Conservation (phyloP, 805 yeast genomes). For the Barnettozyma wickerhamii region DNA sequence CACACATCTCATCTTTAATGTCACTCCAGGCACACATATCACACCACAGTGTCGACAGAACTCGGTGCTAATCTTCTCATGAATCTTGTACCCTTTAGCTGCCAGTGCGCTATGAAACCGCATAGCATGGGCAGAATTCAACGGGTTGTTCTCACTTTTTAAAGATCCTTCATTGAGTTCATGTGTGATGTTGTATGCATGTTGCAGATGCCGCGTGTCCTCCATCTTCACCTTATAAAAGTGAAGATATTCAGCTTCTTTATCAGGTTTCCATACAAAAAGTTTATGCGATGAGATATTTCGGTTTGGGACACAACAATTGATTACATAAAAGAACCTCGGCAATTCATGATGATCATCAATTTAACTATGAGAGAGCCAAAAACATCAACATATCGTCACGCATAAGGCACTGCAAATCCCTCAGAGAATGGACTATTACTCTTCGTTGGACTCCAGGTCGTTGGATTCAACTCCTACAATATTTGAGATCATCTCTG, state of each 20-base stretch:
- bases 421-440: slow-evolving; percentile 91
- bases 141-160: too few relatives aligned
- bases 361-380: too few relatives aligned
- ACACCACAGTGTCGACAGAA: slow-evolving; percentile 22
- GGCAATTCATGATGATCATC: too few relatives aligned
- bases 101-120: slow-evolving; percentile 27
- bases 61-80: slow-evolving; percentile 21
- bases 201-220: background rate
- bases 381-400: too few relatives aligned
- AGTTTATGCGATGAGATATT: background rate
- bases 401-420: too few relatives aligned
- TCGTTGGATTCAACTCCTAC: slow-evolving; percentile 79
- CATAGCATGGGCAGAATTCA: slow-evolving; percentile 23
- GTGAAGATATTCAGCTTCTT: background rate
- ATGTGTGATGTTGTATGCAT: slow-evolving; percentile 3
- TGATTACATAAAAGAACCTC: too few relatives aligned
- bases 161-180: too few relatives aligned
- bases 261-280: too few relatives aligned
- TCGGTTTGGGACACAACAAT: background rate
- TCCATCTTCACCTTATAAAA: background rate
- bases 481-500: slow-evolving; percentile 79
- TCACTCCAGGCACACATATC: slow-evolving; percentile 28
- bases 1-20: slow-evolving; percentile 21
- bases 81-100: slow-evolving; percentile 21
- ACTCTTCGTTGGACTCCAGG: slow-evolving; percentile 73